Base-by-base conservation (phyloP, 2,329 filamentous ascomycete genomes). In the Fusarium dlaminii region DNA sequence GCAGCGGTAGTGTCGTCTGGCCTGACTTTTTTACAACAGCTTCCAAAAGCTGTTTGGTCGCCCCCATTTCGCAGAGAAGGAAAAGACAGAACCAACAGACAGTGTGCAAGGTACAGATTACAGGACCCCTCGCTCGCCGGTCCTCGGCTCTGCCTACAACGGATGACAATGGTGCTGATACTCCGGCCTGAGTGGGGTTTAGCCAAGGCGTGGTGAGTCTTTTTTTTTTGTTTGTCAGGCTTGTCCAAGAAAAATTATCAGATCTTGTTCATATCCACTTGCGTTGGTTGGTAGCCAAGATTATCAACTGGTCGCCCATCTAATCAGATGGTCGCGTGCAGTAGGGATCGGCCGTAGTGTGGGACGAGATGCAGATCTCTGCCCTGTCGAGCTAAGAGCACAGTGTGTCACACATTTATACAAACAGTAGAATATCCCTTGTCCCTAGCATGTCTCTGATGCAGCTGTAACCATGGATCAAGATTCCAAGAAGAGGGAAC, bases 321-420 rank as follows among this genome's bases (percentile, higher is more conserved):
- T 68, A 68, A 68, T 68, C 65, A 68, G 65, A 68, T 67, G 65
- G 12, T 67, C 24, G 13, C 27, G 52, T 34, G n/a, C n/a, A 46
- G 65, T 67, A 68, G 65, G 63, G 52, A 67, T 68, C 65, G n/a
- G 37, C 54, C 14, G n/a, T 20, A 0, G n/a, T 18, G 52, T 67
- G 63, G 65, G 39, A 67, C 63, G 11, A 5, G 4, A 5, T 20
- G 65, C 8, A 22, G 63, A 68, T 68, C 65, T 20, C 40, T 52
- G 2, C 65, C 17, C 0, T 40, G 4, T 32, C 1, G 0, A 36
- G 52, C 10, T 18, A 13, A 8, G 4, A 13, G 61, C 32, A 51
- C 18, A 68, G 65, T 67, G 45, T 46, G 37, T 45, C 34, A 45
- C 20, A 20, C 17, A 14, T 7, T 29, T 32, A 3, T 11, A 27